phyloP scores from a whole-genome alignment of 2,329 filamentous ascomycete species.

The Trichophyton rubrum region DNA sequence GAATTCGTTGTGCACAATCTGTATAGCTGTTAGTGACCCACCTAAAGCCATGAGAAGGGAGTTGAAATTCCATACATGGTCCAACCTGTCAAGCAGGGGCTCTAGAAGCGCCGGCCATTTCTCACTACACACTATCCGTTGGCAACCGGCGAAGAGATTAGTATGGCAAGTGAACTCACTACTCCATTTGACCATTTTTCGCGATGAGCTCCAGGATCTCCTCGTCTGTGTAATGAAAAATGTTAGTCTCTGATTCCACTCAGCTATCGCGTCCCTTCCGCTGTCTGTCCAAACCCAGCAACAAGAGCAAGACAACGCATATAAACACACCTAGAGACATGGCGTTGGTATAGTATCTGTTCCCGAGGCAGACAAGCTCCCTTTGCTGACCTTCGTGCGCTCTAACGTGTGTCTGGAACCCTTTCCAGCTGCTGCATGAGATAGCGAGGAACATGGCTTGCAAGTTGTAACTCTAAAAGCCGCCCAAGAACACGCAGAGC shows the following conservation, averaged over 20 bases:
- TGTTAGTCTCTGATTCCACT: conserved; percentile 2
- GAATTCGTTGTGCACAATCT: conserved; percentile 69
- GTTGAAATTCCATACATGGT: conserved; percentile 40
- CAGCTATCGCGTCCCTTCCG: neutral
- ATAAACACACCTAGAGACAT: conserved; percentile 7
- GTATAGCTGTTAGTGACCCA: neutral
- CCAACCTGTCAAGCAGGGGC: conserved; percentile 54
- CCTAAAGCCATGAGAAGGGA: neutral
- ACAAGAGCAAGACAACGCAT: neutral
- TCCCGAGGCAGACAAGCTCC: neutral
- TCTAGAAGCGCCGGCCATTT: conserved; percentile 57
- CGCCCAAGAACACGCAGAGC: neutral
- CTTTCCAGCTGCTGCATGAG: neutral
- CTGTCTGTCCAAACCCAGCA: neutral
- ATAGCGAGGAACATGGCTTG: neutral
- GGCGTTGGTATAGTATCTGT: neutral
- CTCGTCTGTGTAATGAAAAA: conserved; percentile 33
- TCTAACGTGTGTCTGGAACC: neutral
- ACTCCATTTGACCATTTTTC: conserved; percentile 46
- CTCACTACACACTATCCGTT: conserved; percentile 39
- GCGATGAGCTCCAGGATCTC: conserved; percentile 44
- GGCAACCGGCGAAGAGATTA: conserved; percentile 15
- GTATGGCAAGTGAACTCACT: conserved; percentile 29
- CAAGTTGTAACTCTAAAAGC: neutral
- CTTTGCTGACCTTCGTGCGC: neutral